phyloP scores from a whole-genome alignment of 1,284 basidiomycete species.

The Spongiforma sp. region DNA sequence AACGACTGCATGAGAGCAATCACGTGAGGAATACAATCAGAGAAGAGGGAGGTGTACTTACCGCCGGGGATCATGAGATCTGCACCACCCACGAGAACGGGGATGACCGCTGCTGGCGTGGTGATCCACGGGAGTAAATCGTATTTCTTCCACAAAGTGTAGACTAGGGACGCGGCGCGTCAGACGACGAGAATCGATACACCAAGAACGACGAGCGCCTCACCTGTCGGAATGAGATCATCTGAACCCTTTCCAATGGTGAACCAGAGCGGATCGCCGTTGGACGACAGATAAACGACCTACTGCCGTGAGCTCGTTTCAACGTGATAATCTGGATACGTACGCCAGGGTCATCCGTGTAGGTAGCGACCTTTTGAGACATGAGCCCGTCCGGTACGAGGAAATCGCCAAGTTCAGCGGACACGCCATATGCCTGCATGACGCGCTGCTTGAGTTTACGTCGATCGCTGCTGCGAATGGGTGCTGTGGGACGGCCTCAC shows the following conservation, averaged over 20 bases:
- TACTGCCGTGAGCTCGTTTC: conserved; percentile 25
- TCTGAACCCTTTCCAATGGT: conserved; percentile 69
- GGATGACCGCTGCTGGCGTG: conserved; percentile 68
- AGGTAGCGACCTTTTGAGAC: conserved; percentile 67
- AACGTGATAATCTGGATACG: conserved; percentile 27
- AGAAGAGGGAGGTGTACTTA: conserved; percentile 38
- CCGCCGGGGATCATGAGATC: conserved; percentile 85
- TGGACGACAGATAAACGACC: conserved; percentile 67
- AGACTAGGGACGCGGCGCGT: conserved; percentile 47
- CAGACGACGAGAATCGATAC: neutral
- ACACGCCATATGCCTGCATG: conserved; percentile 49
- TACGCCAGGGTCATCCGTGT: conserved; percentile 67
- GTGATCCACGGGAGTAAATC: conserved; percentile 68
- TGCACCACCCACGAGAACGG: conserved; percentile 69
- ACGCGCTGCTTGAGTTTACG: conserved; percentile 70
- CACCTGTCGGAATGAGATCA: conserved; percentile 74
- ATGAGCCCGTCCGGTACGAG: conserved; percentile 75
- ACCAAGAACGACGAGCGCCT: neutral
- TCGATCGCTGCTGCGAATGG: conserved; percentile 71
- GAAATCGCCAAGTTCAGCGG: conserved; percentile 59
- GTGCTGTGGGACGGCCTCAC: conserved; percentile 46
- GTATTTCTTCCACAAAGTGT: conserved; percentile 76
- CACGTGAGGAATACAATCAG: neutral
- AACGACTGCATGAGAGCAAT: conserved; percentile 57
- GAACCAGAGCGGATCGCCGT: conserved; percentile 86